Conservation (phyloP, 495 filamentous ascomycete species). For the Aspergillus heteromorphus region DNA sequence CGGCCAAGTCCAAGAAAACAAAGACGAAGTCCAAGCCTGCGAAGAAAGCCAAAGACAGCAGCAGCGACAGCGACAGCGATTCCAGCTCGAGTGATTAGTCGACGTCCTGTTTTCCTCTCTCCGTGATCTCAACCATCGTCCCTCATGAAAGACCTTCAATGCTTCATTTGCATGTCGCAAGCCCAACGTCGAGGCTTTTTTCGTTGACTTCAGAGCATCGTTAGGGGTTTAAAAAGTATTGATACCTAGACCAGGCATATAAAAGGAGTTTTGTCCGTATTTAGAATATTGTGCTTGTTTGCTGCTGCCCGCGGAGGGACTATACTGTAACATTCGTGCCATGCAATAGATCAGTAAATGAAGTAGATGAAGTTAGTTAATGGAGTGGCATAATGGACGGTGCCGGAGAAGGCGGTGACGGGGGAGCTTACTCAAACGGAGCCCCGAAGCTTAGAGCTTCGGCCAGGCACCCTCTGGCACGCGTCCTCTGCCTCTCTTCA, state of each 20-base stretch:
- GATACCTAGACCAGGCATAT: constrained; percentile 8
- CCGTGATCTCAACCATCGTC: background rate
- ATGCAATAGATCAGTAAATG: background rate
- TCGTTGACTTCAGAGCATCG: background rate
- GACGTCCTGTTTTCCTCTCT: constrained; percentile 12
- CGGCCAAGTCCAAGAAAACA: background rate
- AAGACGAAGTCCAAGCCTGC: background rate
- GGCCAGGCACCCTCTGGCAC: constrained; percentile 41
- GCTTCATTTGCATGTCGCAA: background rate
- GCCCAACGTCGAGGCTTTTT: background rate
- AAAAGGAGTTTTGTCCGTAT: background rate
- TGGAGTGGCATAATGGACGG: background rate
- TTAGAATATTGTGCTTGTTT: background rate
- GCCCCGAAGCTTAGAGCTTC: constrained; percentile 37
- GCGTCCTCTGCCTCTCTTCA: constrained; percentile 32
- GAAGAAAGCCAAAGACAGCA: constrained; percentile 8
- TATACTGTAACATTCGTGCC: no score
- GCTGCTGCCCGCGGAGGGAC: background rate
- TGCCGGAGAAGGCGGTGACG: constrained; percentile 19
- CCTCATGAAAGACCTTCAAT: background rate
- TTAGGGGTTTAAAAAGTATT: background rate
- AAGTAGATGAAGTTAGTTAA: constrained; percentile 5
- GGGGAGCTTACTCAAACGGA: constrained; percentile 21
- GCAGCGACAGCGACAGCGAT: constrained; percentile 1
- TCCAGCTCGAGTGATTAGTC: constrained; percentile 19